phyloP scores from a whole-genome alignment of 225 moss, liverwort and hornwort genomes.

The Anthoceros angustus region DNA sequence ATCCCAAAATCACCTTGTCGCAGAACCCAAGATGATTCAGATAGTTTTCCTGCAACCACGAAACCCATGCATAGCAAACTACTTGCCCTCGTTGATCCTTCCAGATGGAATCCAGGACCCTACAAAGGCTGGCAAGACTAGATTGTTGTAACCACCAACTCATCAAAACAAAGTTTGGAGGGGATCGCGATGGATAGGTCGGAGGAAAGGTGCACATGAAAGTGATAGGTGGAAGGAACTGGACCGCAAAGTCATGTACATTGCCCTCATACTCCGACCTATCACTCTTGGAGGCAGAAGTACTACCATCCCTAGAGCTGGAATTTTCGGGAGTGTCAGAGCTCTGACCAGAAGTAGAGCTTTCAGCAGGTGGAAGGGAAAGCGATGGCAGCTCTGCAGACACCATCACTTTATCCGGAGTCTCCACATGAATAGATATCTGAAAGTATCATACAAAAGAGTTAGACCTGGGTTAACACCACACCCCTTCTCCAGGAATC shows the following conservation, averaged over 20 bases:
- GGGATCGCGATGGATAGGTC: not conserved
- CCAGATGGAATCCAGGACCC: not conserved
- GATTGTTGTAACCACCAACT: not conserved
- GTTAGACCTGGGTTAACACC: not conserved
- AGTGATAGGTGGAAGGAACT: constrained; percentile 1
- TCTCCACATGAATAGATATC: constrained; percentile 1
- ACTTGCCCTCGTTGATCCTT: not conserved
- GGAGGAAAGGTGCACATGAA: constrained; percentile 3
- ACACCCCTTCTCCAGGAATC: not conserved
- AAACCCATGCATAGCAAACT: not conserved
- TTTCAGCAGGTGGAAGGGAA: not conserved
- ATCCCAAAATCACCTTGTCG: not conserved
- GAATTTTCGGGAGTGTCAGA: not conserved
- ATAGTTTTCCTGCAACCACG: not conserved
- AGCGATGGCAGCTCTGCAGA: not conserved
- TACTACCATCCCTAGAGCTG: not conserved
- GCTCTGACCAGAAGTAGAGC: not conserved
- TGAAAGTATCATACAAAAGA: not conserved
- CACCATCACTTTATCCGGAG: not conserved
- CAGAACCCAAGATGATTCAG: not conserved
- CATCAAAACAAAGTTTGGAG: constrained; percentile 1
- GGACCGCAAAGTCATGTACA: not conserved
- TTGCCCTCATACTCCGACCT: not conserved
- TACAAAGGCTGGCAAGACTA: constrained; percentile 1
- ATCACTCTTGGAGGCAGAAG: not conserved